Percentiles rank a stretch among this genome's conserved stretches.
Conservation (phyloP, 768 basidiomycete species). For the Cyclocybe cylindracea region DNA sequence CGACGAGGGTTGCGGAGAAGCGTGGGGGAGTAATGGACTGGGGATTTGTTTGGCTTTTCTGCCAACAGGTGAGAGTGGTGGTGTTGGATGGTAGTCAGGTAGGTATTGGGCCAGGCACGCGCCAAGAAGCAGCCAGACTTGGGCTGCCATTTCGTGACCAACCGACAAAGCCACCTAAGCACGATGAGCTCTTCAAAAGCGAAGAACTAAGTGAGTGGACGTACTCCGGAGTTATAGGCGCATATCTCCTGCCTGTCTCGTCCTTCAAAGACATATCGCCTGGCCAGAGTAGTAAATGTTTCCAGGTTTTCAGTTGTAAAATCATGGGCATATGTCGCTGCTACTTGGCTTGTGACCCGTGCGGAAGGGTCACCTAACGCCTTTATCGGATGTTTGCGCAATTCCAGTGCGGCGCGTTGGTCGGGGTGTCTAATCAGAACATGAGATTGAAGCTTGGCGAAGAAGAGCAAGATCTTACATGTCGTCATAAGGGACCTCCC, state of each 20-base stretch:
- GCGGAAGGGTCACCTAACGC: constrained; percentile 58
- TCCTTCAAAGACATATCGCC: constrained; percentile 58
- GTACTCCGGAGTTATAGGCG: constrained; percentile 57
- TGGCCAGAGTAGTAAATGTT: constrained; percentile 61
- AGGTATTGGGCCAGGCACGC: constrained; percentile 54
- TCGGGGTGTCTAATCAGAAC: constrained; percentile 35
- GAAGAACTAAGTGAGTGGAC: constrained; percentile 2
- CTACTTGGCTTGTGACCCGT: constrained; percentile 52
- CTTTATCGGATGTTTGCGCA: constrained; percentile 45
- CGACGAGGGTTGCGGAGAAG: constrained; percentile 19
- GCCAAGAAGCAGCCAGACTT: constrained; percentile 67
- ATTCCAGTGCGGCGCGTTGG: constrained; percentile 29
- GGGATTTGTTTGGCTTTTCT: constrained; percentile 5
- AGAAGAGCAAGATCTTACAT: constrained; percentile 45
- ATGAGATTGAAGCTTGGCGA: background rate
- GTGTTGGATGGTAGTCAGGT: constrained; percentile 32
- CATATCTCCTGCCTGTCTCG: constrained; percentile 50
- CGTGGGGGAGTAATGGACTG: constrained; percentile 3
- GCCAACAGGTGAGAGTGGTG: constrained; percentile 22
- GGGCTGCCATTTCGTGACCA: constrained; percentile 55
- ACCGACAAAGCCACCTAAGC: constrained; percentile 58
- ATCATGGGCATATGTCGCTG: constrained; percentile 51
- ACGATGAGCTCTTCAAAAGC: background rate
- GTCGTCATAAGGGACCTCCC: constrained; percentile 83
- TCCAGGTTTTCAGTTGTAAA: constrained; percentile 41